Base-by-base conservation (phyloP, 2,329 filamentous ascomycete species). In the Aspergillus sclerotialis region DNA sequence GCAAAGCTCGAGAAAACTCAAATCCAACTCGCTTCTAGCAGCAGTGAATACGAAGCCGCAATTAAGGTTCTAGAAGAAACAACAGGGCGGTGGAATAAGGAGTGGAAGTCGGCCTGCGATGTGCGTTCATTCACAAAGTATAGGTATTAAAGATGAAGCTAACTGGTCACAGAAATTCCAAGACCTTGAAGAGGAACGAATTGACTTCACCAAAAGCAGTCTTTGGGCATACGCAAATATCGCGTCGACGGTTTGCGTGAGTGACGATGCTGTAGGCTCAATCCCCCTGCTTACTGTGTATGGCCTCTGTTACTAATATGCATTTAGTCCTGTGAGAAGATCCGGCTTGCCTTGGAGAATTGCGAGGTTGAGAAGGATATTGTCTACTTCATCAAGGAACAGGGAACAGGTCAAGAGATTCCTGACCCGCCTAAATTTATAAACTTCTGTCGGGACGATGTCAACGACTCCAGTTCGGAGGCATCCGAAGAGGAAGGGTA, bases 281-380 rank as follows among this genome's bases (percentile, higher is more conserved):
- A n/a, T 16, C 18, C 7, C 10, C 10, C 8, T 27, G 6, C 19
- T 2, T n/a, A 4, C 8, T 10, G 11, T 8, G 9, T 27, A 18
- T n/a, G 9, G 6, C 17, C n/a, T n/a, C n/a, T n/a, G n/a, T n/a
- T 32, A 16, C 48, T 54, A 31, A 50, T 31, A 17, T 5, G 10
- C 25, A 4, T 23, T 17, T 48, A 75, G 44, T 92, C 90, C 2
- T 98, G 90, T 61, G 93, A 98, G 64, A 96, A 95, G 68, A 85
- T 98, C 41, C 80, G 93, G 8, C 68, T 96, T 4, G 90, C 90
- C 0, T 72, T 98, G 3, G 93, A 98, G 65, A 84, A 85, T 53
- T 94, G 93, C 66, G 92, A 98, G 51, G 92, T 98, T 2, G 89
- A 95, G 60, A 94, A 90, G 60, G 93, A 98, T 58, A 95, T 98